Evolutionary conservation across 495 filamentous ascomycete species (phyloP).

Genomic region (Xylaria nigripes): DNA sequence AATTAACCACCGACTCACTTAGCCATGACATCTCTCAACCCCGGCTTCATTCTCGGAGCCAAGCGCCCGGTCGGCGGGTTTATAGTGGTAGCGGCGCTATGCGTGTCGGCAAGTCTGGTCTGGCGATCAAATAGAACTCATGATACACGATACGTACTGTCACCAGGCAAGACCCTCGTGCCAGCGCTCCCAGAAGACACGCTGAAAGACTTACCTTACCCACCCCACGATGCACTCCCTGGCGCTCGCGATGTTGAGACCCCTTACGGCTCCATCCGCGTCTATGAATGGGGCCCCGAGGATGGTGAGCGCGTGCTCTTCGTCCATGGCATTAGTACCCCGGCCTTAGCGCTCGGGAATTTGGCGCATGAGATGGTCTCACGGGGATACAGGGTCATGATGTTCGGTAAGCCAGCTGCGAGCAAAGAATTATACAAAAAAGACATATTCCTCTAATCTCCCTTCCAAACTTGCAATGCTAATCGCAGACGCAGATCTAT

Average conservation of each 20-base stretch:
- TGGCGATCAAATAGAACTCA: not conserved
- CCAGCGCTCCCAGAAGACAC: conserved; percentile 27
- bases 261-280: conserved; percentile 61
- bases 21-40: not conserved
- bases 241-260: conserved; percentile 61
- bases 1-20: not conserved
- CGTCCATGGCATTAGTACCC: conserved; percentile 69
- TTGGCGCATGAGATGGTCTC: conserved; percentile 54
- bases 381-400: conserved; percentile 60
- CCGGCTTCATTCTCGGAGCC: not conserved
- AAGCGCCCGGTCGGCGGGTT: not conserved
- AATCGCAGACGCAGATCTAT: conserved; percentile 45
- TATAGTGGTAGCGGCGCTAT: not conserved
- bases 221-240: conserved; percentile 58
- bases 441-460: not conserved
- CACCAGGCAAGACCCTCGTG: conserved; percentile 23
- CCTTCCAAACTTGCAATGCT: too few species aligned
- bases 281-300: conserved; percentile 71
- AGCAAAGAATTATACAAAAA: not conserved
- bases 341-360: conserved; percentile 52
- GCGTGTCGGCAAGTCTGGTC: not conserved
- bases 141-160: conserved; percentile 12
- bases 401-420: conserved; percentile 47
- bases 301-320: conserved; percentile 58
- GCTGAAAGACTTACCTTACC: conserved; percentile 51